phyloP scores from a whole-genome alignment of 169 alveolate genomes.

The Plasmodium sp. region DNA sequence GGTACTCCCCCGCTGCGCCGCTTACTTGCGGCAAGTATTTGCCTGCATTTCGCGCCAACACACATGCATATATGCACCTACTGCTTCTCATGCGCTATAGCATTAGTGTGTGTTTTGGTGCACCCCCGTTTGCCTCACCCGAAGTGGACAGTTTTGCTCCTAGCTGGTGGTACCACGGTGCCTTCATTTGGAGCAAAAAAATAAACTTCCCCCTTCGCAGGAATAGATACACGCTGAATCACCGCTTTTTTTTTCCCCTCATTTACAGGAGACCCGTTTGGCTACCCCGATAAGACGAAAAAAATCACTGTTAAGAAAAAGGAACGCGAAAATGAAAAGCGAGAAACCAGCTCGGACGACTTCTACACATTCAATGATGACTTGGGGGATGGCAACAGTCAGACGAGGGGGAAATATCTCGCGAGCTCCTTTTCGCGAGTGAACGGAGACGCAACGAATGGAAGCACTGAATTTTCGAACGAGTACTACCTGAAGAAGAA shows the following conservation, averaged over 20 bases:
- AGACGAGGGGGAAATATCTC: not conserved
- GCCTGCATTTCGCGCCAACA: not conserved
- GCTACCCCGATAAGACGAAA: not conserved
- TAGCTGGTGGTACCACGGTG: not conserved
- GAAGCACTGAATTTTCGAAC: slow-evolving; percentile 36
- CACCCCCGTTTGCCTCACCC: not conserved
- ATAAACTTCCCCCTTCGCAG: not conserved
- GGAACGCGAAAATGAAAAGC: slow-evolving; percentile 23
- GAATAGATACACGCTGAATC: not conserved
- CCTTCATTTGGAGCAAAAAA: not conserved
- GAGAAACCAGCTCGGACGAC: slow-evolving; percentile 31
- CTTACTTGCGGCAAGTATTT: not conserved
- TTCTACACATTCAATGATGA: slow-evolving; percentile 3
- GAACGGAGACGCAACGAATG: slow-evolving; percentile 44
- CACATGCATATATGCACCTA: not conserved
- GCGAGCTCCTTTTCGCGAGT: slow-evolving; percentile 15
- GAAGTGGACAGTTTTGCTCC: not conserved
- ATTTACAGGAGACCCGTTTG: slow-evolving; percentile 23
- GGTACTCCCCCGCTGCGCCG: slow-evolving; percentile 1
- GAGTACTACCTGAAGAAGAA: slow-evolving; percentile 23
- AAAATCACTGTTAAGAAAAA: not conserved
- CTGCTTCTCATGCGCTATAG: not conserved
- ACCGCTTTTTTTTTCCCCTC: not conserved
- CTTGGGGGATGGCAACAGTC: not conserved
- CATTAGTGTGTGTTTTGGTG: not conserved